A percentile compares a stretch with the other conserved stretches of the same genome.
phyloP scores from a whole-genome alignment of 305 asterid genomes.

The Fraxinus nigra region DNA sequence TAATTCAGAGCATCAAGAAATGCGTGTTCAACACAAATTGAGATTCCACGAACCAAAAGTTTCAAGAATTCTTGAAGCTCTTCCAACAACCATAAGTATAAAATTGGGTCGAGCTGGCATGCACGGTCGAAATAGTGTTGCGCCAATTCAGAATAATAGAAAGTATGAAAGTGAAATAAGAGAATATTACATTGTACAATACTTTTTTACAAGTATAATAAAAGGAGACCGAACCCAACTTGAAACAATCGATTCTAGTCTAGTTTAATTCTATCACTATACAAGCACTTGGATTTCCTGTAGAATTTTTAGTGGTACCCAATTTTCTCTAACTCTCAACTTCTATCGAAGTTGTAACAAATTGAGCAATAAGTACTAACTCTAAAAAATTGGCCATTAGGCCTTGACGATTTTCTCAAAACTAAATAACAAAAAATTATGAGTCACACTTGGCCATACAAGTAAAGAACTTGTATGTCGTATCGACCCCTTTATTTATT shows the following conservation, averaged over 20 bases:
- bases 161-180: neutral
- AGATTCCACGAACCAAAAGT: constrained; percentile 18
- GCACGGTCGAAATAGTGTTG: neutral
- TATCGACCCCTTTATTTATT: neutral
- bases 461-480: neutral
- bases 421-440: neutral
- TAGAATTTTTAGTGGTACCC: neutral
- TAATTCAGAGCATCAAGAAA: constrained; percentile 24
- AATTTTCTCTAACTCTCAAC: neutral
- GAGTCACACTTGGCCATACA: neutral
- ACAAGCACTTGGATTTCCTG: neutral
- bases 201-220: neutral
- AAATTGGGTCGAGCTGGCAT: neutral
- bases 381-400: neutral
- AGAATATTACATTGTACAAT: neutral
- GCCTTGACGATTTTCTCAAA: neutral
- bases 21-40: constrained; percentile 14
- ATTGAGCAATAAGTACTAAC: neutral
- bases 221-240: neutral
- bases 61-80: constrained; percentile 2
- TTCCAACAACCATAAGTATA: neutral
- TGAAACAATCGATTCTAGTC: neutral
- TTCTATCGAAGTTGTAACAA: neutral
- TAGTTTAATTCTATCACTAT: neutral
- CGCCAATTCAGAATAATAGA: neutral